Base-by-base conservation (phyloP, 2,329 filamentous ascomycete species). In the Aspergillus versicolor region DNA sequence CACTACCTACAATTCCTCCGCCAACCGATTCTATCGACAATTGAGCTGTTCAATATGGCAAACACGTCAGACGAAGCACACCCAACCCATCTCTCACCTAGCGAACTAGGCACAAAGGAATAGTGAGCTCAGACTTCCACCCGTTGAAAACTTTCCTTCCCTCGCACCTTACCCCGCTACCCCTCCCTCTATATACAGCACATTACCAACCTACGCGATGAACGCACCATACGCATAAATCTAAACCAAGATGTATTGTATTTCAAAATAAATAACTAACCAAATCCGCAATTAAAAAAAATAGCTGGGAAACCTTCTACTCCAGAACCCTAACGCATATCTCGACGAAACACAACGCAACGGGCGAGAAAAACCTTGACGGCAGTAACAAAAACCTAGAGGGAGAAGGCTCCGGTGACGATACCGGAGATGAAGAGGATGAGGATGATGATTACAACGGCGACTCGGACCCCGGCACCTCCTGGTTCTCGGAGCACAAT, bases 401-500 rank as follows among this genome's bases (percentile, higher is more conserved):
- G 76, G 84, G 92, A 75, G 77, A 83, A 52, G 72, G 78, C 59
- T 93, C 94, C 76, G 85, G 92, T 74, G 77, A 84, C 53, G 74
- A 83, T 61, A 94, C 94, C 76, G 84, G 92, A 74, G 77, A 84
- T 53, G 74, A 83, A 60, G 57, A 57, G 74, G 77, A 84, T 53
- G 74, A 83, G 60, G 57, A 57, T 4, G 46, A 52, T 76, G 84
- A 92, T 75, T 77, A 84, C 52, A 86, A 95, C 76, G 85, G 90
- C 9, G 76, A 83, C 56, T 90, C 96, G 11, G 75, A 79, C 79
- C 88, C 88, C 58, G 93, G 93, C 64, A 96, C 92, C 30, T 87
- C 94, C 67, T 99, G 94, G 94, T 99, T 99, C 82, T 89, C 92
- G 72, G 94, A 97, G 77, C 90, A 91, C 32, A 86, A 89, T 69